Base-by-base conservation (phyloP, 2,329 filamentous ascomycete species). In the Cladosporium sp. region DNA sequence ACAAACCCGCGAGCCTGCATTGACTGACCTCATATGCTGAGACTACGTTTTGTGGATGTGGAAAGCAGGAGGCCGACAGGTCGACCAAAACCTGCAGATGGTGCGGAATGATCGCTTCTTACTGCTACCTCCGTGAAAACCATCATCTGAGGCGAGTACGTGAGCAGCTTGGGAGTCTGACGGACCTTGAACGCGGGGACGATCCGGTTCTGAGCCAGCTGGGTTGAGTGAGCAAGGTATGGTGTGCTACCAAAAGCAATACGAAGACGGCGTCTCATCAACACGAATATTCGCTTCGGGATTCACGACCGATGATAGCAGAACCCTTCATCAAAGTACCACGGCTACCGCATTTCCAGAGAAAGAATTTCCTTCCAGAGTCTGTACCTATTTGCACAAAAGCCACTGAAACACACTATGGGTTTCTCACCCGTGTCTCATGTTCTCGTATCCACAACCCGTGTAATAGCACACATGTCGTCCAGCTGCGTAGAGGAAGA, bases 141-240 rank as follows among this genome's bases (percentile, higher is more conserved):
- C 18, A 44, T 21, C 37, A 16, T 4, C 26, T 60, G 37, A n/a
- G 18, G 40, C 60, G 60, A 0, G 10, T 62, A 21, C 60, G 16
- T 40, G 31, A 16, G 12, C 60, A 62, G 33, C 60, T 62, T 18
- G 60, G 60, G 11, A 55, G 29, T 40, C 29, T 2, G 11, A n/a
- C 23, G 1, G 60, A 55, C 4, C 28, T 5, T 33, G 40, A 46
- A 10, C 60, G 60, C 21, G 21, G 8, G 7, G 23, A 55, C 8
- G 60, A 62, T 31, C 49, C 60, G n/a, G 33, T 62, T 21, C 18
- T 62, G 31, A 55, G 60, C 18, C 60, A 62, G 49, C 49, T 62
- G 6, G 49, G 60, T 7, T 55, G 60, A 62, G 21, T 18, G 29
- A 53, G 16, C n/a, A n/a, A n/a, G 14, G 12, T 11, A 12, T 18